Evolutionary conservation across 345 rosid genomes (phyloP), one percentile per base, ranked within the genome.

Genomic region (Aurinia saxatilis): DNA sequence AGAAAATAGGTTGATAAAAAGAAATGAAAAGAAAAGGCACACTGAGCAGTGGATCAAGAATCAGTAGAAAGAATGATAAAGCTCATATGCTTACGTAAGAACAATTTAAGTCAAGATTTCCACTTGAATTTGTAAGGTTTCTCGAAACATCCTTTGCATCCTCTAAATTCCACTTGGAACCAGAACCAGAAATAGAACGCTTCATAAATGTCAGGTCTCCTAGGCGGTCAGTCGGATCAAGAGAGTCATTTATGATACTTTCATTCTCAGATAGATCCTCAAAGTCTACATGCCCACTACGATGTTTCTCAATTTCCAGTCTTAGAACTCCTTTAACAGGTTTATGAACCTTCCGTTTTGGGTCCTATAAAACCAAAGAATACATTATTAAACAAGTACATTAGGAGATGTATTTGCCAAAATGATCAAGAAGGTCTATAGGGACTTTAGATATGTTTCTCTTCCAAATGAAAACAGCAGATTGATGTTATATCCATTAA

Each of bases 271-370:
- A 90, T 46, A 80, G 36, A 75, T 87, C 85, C 67, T 87, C 99
- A 63, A 79, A 62, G 61, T 90, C 97, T 61, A 82, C 75, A 30
- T 68, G 82, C 52, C 74, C 77, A 37, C 83, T 79, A 72, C 78
- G 90, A 61, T 90, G 95, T 79, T 89, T 92, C 83, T 90, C 99
- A 74, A 93, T 93, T 82, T 87, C 96, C 68, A 93, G 80, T 71
- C 84, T 79, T 50, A 93, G 77, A 78, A 87, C 69, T 56, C 97
- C 99, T 78, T 82, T 85, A 39, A 93, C 99, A 40, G 96, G 97
- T 71, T 90, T 93, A 70, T 93, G 97, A 74, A 84, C 90, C 78
- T 90, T 90, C 60, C 82, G 82, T 67, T 85, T 93, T 23, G 96
- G 92, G 78, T 93, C 99, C 99, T 93, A 69, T 49, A 49, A 67